Evolutionary conservation across 345 rosid genomes (phyloP).

Genomic region (Hypericum androsaemum): DNA sequence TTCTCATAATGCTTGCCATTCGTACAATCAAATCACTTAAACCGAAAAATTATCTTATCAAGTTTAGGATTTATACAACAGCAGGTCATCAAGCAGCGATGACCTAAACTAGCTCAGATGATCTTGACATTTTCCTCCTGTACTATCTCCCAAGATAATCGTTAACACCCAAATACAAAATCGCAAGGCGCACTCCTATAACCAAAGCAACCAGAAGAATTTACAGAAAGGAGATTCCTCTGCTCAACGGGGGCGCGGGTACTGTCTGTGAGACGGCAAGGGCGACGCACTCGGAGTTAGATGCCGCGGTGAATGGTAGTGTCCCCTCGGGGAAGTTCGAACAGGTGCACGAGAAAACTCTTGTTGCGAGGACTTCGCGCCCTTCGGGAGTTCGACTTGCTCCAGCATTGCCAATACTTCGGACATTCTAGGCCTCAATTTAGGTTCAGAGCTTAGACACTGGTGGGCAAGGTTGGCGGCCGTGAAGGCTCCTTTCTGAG

Average conservation of each 20-base stretch:
- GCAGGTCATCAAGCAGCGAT: too few species aligned
- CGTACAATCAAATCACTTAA: too few species aligned
- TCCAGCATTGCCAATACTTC: slow-evolving; percentile 64
- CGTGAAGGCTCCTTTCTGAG: slow-evolving; percentile 69
- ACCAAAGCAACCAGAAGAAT: slow-evolving; percentile 1
- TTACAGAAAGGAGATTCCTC: slow-evolving; percentile 12
- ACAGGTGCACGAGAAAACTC: slow-evolving; percentile 23
- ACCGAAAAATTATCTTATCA: too few species aligned
- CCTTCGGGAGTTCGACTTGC: slow-evolving; percentile 42
- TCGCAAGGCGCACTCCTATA: too few species aligned
- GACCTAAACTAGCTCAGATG: too few species aligned
- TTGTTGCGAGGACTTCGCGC: slow-evolving; percentile 25
- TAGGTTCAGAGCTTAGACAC: slow-evolving; percentile 56
- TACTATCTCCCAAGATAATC: too few species aligned
- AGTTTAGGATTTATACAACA: too few species aligned
- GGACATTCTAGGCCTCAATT: slow-evolving; percentile 78
- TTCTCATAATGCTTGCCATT: too few species aligned
- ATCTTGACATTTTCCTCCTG: too few species aligned
- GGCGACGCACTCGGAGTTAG: slow-evolving; percentile 53
- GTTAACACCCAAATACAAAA: too few species aligned
- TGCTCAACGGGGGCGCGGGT: slow-evolving; percentile 42
- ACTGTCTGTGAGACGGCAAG: slow-evolving; percentile 40
- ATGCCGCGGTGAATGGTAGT: slow-evolving; percentile 43
- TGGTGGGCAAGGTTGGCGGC: slow-evolving; percentile 74
- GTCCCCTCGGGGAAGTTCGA: slow-evolving; percentile 48